These are phyloP conservation scores for Plasmodium reichenowi DNA, from an alignment of 169 alveolate species.

Conservation along the genomic window DNA sequence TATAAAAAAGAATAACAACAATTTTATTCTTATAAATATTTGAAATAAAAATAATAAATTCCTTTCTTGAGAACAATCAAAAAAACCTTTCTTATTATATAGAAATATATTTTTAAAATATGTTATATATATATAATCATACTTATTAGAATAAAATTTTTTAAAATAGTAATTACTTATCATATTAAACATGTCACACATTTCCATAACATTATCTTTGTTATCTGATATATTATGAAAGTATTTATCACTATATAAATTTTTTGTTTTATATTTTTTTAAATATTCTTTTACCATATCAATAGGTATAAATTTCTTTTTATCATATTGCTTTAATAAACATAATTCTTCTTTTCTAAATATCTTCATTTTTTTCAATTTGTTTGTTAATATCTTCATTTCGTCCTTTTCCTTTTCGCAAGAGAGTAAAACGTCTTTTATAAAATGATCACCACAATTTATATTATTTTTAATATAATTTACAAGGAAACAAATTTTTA, in stretches of 20 bases:
- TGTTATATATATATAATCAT: slow-evolving; percentile 12
- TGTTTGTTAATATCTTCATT: slow-evolving; percentile 3
- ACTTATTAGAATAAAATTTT: slow-evolving; percentile 5
- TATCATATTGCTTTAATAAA: slow-evolving; percentile 17
- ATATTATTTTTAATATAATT: slow-evolving; percentile 16
- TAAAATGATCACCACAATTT: slow-evolving; percentile 1
- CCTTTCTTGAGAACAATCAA: neutral
- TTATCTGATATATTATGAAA: too few species aligned
- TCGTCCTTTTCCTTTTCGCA: slow-evolving; percentile 18
- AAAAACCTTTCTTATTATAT: neutral
- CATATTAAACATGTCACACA: neutral
- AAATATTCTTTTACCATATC: neutral
- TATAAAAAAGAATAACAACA: slow-evolving; percentile 22
- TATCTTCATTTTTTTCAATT: neutral
- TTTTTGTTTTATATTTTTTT: too few species aligned
- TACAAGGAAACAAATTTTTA: slow-evolving; percentile 46
- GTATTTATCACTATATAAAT: too few species aligned
- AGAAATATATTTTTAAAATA: slow-evolving; percentile 8
- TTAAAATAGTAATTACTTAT: slow-evolving; percentile 24
- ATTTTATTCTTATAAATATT: slow-evolving; percentile 20
- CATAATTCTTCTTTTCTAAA: slow-evolving; percentile 18
- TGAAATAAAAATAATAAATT: slow-evolving; percentile 9
- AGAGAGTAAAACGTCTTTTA: slow-evolving; percentile 20
- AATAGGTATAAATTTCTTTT: neutral
- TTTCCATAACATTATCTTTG: too few species aligned